Conservation (phyloP, 345 rosid genomes). For the Brassica rapa region DNA sequence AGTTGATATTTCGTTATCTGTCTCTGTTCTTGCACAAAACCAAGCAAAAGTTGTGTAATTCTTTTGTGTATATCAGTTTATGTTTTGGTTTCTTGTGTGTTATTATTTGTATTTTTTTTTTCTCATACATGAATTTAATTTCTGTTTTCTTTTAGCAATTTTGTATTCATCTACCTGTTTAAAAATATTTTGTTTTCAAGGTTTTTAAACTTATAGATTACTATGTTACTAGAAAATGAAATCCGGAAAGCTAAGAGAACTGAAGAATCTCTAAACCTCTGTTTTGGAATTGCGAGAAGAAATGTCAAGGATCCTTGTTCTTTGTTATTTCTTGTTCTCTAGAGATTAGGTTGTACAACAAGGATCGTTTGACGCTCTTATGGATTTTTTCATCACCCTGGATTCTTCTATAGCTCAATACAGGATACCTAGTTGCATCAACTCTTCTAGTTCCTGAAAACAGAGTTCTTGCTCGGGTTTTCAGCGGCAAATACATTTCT, state of each 20-base stretch:
- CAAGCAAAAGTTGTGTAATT: neutral
- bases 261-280: neutral
- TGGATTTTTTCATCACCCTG: neutral
- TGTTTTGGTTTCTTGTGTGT: neutral
- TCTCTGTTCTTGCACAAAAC: neutral
- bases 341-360: neutral
- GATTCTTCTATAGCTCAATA: neutral
- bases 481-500: neutral
- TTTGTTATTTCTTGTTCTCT: neutral
- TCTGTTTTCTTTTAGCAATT: too few relatives aligned
- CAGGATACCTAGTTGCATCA: neutral
- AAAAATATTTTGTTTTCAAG: too few relatives aligned
- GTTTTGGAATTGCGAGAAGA: neutral
- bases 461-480: neutral
- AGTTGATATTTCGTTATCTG: neutral
- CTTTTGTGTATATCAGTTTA: neutral
- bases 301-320: neutral
- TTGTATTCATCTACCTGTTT: too few relatives aligned
- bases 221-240: too few relatives aligned
- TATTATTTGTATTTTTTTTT: neutral
- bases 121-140: too few relatives aligned
- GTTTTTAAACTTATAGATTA: too few relatives aligned
- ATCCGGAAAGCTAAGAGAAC: neutral
- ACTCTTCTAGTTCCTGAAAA: neutral
- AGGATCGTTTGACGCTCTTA: neutral